Percentiles rank a stretch among this genome's conserved stretches.
Conservation (phyloP, 1,139 yeast genomes). For the Yamadazyma mexicana region DNA sequence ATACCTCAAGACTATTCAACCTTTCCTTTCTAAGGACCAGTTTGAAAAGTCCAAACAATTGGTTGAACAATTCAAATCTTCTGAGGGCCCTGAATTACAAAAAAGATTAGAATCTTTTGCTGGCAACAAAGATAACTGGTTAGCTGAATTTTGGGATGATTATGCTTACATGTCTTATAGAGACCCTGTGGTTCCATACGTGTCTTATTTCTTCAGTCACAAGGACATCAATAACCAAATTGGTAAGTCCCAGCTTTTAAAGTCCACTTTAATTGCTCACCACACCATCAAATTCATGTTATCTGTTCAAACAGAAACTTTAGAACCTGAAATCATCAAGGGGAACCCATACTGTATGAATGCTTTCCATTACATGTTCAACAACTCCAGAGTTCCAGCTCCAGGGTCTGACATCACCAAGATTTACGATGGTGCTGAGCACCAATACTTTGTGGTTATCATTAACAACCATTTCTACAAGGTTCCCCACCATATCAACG, state of each 20-base stretch:
- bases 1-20: slow-evolving; percentile 73
- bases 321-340: slow-evolving; percentile 79
- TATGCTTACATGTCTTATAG: slow-evolving; percentile 89
- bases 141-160: slow-evolving; percentile 91
- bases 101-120: slow-evolving; percentile 61
- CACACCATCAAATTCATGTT: slow-evolving; percentile 58
- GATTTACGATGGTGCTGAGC: slow-evolving; percentile 47
- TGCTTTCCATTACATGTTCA: slow-evolving; percentile 88
- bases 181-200: slow-evolving; percentile 93
- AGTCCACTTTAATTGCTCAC: slow-evolving; percentile 64
- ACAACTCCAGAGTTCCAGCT: slow-evolving; percentile 80
- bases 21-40: slow-evolving; percentile 57
- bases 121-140: slow-evolving; percentile 76
- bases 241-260: slow-evolving; percentile 70
- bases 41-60: slow-evolving; percentile 55
- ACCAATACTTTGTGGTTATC: slow-evolving; percentile 72
- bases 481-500: slow-evolving; percentile 64
- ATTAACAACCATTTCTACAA: slow-evolving; percentile 83
- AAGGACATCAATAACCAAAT: slow-evolving; percentile 58
- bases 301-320: slow-evolving; percentile 55
- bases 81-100: slow-evolving; percentile 69
- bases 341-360: slow-evolving; percentile 91
- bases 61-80: slow-evolving; percentile 63
- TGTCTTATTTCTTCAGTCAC: slow-evolving; percentile 87
- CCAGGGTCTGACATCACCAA: slow-evolving; percentile 58